Percentiles rank a stretch among this genome's conserved stretches.
phyloP scores from a whole-genome alignment of 257 asterid species.

The Cinchona pubescens region DNA sequence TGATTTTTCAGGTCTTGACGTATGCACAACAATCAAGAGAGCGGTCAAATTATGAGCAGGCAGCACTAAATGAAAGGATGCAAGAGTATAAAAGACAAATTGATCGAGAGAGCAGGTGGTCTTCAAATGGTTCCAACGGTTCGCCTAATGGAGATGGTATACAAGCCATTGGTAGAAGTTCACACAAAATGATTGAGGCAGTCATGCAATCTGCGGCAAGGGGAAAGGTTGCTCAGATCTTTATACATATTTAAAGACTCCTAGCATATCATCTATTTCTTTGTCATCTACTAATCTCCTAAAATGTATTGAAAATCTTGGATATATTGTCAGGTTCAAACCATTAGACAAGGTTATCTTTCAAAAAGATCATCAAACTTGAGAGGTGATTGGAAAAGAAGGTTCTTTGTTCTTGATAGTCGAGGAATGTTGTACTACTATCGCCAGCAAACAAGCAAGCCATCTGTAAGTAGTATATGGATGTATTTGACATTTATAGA shows the following conservation, averaged over 20 bases:
- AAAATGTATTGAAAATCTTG: background rate
- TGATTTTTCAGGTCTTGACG: conserved; percentile 70
- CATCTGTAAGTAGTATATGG: conserved; percentile 71
- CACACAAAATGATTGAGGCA: conserved; percentile 99
- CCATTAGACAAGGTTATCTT: conserved; percentile 98
- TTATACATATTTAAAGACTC: conserved; percentile 17
- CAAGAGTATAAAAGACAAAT: conserved; percentile 92
- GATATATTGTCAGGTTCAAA: conserved; percentile 72
- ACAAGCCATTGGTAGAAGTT: conserved; percentile 95
- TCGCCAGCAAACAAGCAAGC: conserved; percentile 93
- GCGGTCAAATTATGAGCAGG: conserved; percentile 92
- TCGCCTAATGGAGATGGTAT: conserved; percentile 99
- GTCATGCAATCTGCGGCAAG: conserved; percentile 97
- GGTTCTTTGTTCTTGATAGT: conserved; percentile 99
- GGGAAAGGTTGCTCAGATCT: conserved; percentile 83
- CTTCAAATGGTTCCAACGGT: conserved; percentile 80
- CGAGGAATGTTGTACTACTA: conserved; percentile 99
- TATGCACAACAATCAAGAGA: conserved; percentile 96
- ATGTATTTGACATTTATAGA: conserved; percentile 5
- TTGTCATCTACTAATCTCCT: background rate
- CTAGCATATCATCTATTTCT: conserved; percentile 10
- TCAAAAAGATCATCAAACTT: conserved; percentile 92
- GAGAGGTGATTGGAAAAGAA: conserved; percentile 99
- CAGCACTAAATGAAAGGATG: conserved; percentile 97
- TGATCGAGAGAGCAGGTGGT: conserved; percentile 91